Base-by-base conservation (phyloP, 306 rosid species). In the Cucumis hystrix region DNA sequence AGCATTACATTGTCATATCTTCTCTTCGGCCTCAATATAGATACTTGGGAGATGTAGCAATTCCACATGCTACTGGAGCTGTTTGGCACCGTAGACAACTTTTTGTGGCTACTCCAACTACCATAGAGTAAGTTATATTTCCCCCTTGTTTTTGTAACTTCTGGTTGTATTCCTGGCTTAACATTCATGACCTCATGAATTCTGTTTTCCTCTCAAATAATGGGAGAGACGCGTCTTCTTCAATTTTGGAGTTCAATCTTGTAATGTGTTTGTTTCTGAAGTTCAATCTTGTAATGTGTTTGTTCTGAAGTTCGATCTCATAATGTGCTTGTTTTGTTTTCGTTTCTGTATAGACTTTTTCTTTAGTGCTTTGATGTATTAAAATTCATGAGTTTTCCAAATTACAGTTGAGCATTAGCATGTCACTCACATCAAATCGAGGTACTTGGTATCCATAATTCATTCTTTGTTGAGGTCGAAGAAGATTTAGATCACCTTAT, bases 31-130 rank as follows among this genome's bases (percentile, higher is more conserved):
- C 98, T 41, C 99, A 96, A 79, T 96, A 83, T 85, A 86, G 99
- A 85, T 96, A 96, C 85, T 81, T 96, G 81, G 99, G 99, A 64
- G 98, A 92, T 85, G 99, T 96, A 73, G 97, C 99, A 49, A 96
- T 96, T 84, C 92, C 97, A 52, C 61, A 85, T 76, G 96, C 99
- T 77, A 96, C 98, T 33, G 83, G 99, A 82, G 99, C 90, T 59
- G 93, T 92, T 74, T 96, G 99, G 99, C 97, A 96, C 82, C 89
- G 97, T 72, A 86, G 98, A 83, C 99, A 96, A 67, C 87, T 96
- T 33, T 96, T 96, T 80, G 98, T 96, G 80, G 92, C 83, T 83
- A 96, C 99, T 39, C 98, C 98, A 77, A 96, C 99, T 75, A 96
- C 98, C 77, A 86, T 95, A 21, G 99, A 95, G 99, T 95, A 91